Conservation (phyloP, 139 green algal genomes). For the Picochlorum costavermella region DNA sequence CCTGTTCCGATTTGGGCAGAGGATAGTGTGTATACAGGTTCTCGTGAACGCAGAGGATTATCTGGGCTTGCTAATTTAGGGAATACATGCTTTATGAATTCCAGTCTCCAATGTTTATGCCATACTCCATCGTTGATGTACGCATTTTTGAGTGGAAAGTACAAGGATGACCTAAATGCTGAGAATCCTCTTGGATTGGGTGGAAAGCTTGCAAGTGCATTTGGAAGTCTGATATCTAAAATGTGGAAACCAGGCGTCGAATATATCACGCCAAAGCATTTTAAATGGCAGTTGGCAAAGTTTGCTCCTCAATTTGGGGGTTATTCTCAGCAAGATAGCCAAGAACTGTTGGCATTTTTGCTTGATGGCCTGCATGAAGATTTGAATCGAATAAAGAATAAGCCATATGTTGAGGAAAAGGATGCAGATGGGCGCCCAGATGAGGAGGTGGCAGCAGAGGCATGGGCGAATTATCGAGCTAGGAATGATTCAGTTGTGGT, state of each 20-base stretch:
- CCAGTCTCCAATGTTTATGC: conserved; percentile 83
- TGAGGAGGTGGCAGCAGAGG: conserved; percentile 65
- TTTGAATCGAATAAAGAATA: conserved; percentile 84
- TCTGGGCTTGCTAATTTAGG: conserved; percentile 75
- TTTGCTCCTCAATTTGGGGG: conserved; percentile 90
- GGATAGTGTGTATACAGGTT: conserved; percentile 14
- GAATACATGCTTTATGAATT: conserved; percentile 97
- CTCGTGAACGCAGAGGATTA: conserved; percentile 31
- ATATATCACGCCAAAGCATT: conserved; percentile 48
- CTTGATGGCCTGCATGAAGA: conserved; percentile 86
- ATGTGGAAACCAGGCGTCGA: conserved; percentile 65
- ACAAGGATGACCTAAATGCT: conserved; percentile 69
- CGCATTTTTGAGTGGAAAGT: conserved; percentile 62
- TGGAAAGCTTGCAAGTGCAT: conserved; percentile 82
- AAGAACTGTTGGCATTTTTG: conserved; percentile 90
- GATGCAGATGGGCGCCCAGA: conserved; percentile 69
- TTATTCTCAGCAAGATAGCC: conserved; percentile 89
- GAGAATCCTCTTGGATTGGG: conserved; percentile 82
- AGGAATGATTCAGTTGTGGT: conserved; percentile 89
- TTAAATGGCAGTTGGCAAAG: conserved; percentile 73
- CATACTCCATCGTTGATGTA: conserved; percentile 72
- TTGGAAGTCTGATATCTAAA: conserved; percentile 70
- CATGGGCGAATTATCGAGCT: conserved; percentile 71
- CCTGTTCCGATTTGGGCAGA: conserved; percentile 23
- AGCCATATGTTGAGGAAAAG: conserved; percentile 87